Base-by-base conservation (phyloP, 2,329 filamentous ascomycete species). In the Aspergillus glaucus region DNA sequence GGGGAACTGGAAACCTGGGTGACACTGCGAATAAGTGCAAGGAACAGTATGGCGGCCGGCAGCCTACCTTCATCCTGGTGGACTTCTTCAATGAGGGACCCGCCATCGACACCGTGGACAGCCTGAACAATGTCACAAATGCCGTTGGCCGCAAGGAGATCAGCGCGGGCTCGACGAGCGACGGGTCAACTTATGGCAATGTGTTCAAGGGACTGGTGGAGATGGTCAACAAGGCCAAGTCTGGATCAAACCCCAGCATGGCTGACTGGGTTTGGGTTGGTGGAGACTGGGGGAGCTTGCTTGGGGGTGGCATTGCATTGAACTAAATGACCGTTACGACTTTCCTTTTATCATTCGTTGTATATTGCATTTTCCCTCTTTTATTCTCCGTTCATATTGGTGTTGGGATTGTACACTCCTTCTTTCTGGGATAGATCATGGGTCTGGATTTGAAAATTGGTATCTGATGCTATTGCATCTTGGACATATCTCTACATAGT, bases 41-140 rank as follows among this genome's bases (percentile, higher is more conserved):
- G 46, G 61, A 57, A 2, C 68, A 80, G 52, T 92, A 85, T 74
- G 77, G 78, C n/a, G 77, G 78, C n/a, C 67, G 71, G 24, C 73
- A 76, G 44, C 86, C 88, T n/a, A 82, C 77, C 3, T 91, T 88
- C 58, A 77, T 88, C 17, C 75, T 93, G 8, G 86, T 92, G 1
- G 88, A 94, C 67, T 92, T 89, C 66, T 90, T 84, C 66, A 84
- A 88, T 64, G 76, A 83, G 50, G 87, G 85, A 0, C 81, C 85
- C 0, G 80, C 86, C 28, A 80, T 93, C 47, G 73, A 76, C 6
- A 83, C 84, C 0, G 84, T 86, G 2, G 88, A 93, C 67, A 67
- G 60, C 42, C 66, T 89, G 60, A 92, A 92, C 64, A 70, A 72
- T 4, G 72, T 81, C n/a, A 67, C 63, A 6, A 59, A 64, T 24